A percentile compares a stretch with the other conserved stretches of the same genome.
phyloP scores from a whole-genome alignment of 2,329 filamentous ascomycete species.

The Metarhizium rileyi region DNA sequence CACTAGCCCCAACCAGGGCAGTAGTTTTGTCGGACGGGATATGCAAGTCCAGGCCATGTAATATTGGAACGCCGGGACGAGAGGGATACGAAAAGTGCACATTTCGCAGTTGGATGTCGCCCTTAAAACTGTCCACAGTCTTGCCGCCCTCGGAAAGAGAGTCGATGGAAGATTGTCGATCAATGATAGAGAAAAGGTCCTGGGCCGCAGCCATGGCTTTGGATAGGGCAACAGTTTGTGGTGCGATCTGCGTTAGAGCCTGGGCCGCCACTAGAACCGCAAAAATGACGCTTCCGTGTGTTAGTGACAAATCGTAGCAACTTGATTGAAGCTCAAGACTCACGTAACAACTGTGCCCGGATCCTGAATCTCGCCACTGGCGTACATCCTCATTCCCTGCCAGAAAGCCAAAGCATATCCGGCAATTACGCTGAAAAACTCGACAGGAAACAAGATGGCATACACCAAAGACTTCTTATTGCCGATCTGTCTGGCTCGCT shows the following conservation, averaged over 20 bases:
- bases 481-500: slow-evolving; percentile 28
- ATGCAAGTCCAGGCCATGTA: slow-evolving; percentile 30
- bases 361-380: slow-evolving; percentile 32
- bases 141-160: slow-evolving; percentile 29
- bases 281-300: slow-evolving; percentile 30
- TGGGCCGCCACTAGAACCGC: slow-evolving; percentile 36
- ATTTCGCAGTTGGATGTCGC: slow-evolving; percentile 37
- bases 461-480: slow-evolving; percentile 34
- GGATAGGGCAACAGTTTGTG: slow-evolving; percentile 34
- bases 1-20: slow-evolving; percentile 48
- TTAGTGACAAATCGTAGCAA: slow-evolving; percentile 23
- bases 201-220: slow-evolving; percentile 36
- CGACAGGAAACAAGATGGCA: slow-evolving; percentile 32
- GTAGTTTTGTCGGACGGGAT: slow-evolving; percentile 38
- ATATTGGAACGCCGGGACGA: slow-evolving; percentile 37
- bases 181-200: slow-evolving; percentile 38
- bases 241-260: slow-evolving; percentile 36
- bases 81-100: slow-evolving; percentile 48
- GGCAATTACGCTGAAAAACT: slow-evolving; percentile 38
- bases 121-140: slow-evolving; percentile 19
- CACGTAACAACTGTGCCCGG: slow-evolving; percentile 37
- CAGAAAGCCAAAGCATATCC: slow-evolving; percentile 41
- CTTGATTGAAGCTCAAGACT: slow-evolving; percentile 10
- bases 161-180: slow-evolving; percentile 33
- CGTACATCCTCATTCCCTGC: slow-evolving; percentile 39